These are phyloP conservation scores for Suillus cothurnatus DNA, from an alignment of 768 basidiomycete species.

Conservation along the genomic window DNA sequence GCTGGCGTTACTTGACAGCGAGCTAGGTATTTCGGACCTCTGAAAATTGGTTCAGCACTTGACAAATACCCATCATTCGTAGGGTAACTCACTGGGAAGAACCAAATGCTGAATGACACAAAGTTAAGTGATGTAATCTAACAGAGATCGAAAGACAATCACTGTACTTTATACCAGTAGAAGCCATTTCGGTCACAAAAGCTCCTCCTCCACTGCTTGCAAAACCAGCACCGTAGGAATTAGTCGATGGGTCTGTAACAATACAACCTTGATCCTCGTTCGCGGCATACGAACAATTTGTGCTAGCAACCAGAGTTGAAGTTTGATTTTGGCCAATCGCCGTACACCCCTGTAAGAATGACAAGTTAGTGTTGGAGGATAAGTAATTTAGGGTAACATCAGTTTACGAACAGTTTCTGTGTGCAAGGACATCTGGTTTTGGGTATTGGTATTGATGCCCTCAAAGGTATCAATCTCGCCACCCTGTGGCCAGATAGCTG, in stretches of 20 bases:
- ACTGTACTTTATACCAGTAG: conserved; percentile 63
- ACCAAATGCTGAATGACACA: conserved; percentile 28
- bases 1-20: conserved; percentile 50
- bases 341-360: conserved; percentile 47
- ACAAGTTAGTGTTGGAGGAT: not conserved
- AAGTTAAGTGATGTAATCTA: not conserved
- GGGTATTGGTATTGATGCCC: conserved; percentile 67
- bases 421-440: conserved; percentile 77
- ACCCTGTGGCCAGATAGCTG: conserved; percentile 61
- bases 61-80: not conserved
- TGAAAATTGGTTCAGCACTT: conserved; percentile 6
- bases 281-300: conserved; percentile 58
- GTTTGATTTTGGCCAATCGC: conserved; percentile 51
- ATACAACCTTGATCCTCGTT: conserved; percentile 69
- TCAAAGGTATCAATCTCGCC: conserved; percentile 84
- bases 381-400: not conserved
- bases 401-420: conserved; percentile 48
- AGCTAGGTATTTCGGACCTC: conserved; percentile 46
- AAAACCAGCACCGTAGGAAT: conserved; percentile 69
- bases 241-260: conserved; percentile 52
- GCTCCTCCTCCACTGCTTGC: conserved; percentile 69
- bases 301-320: conserved; percentile 54
- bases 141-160: not conserved
- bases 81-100: conserved; percentile 28
- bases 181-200: conserved; percentile 73